phyloP scores from a whole-genome alignment of 2,329 filamentous ascomycete genomes.

The Fusarium drepaniforme region DNA sequence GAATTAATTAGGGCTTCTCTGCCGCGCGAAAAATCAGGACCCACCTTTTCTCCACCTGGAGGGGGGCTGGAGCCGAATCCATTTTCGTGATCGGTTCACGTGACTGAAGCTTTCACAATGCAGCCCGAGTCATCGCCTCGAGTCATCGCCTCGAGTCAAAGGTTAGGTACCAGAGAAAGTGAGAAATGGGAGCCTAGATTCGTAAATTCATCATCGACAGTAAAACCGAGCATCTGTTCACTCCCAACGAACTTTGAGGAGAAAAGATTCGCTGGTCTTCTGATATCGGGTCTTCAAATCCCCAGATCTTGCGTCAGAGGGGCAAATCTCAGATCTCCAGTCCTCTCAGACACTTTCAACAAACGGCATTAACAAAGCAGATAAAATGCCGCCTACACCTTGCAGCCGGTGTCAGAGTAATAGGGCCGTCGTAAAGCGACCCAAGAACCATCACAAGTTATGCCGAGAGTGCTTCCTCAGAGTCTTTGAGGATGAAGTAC shows the following conservation, averaged over 20 bases:
- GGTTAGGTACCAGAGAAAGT: conserved; percentile 7
- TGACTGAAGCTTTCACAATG: conserved; percentile 27
- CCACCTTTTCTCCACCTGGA: conserved; percentile 32
- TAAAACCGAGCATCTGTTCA: background rate
- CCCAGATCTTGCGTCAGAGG: background rate
- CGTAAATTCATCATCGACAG: conserved; percentile 8
- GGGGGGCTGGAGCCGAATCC: conserved; percentile 16
- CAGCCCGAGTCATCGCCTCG: conserved; percentile 16
- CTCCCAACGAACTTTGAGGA: background rate
- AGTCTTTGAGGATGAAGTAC: conserved; percentile 92
- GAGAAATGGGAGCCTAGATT: conserved; percentile 10
- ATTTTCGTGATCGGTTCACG: conserved; percentile 17
- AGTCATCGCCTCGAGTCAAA: conserved; percentile 30
- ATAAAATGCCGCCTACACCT: conserved; percentile 77
- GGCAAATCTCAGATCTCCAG: background rate
- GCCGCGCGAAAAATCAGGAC: conserved; percentile 13
- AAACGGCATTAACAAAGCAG: conserved; percentile 4
- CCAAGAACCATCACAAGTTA: conserved; percentile 94
- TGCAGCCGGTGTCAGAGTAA: conserved; percentile 83
- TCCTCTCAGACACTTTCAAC: conserved; percentile 1
- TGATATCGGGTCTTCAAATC: background rate
- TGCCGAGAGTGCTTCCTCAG: conserved; percentile 90
- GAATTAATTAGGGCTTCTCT: conserved; percentile 54
- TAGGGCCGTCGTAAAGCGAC: conserved; percentile 89
- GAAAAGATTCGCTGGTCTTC: background rate